Conservation (phyloP, 169 alveolate genomes). For the Theileria parva region DNA sequence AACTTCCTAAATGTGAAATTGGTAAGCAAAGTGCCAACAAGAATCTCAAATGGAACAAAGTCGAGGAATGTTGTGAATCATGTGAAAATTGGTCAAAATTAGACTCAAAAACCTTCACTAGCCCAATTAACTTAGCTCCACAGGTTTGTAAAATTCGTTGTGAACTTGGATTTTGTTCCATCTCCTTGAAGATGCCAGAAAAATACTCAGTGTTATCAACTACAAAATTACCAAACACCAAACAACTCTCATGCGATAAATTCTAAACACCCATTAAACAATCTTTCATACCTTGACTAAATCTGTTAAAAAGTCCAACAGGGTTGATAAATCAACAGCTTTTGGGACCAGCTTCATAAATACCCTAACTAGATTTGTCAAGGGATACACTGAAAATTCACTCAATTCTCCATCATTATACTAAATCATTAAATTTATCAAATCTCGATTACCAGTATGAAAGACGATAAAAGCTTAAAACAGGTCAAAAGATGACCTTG, state of each 20-base stretch:
- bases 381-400: slow-evolving; percentile 13
- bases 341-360: slow-evolving; percentile 45
- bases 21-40: slow-evolving; percentile 52
- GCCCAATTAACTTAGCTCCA: slow-evolving; percentile 64
- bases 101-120: slow-evolving; percentile 38
- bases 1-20: slow-evolving; percentile 59
- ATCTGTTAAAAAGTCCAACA: slow-evolving; percentile 55
- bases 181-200: neutral
- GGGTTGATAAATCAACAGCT: slow-evolving; percentile 45
- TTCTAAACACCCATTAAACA: slow-evolving; percentile 1
- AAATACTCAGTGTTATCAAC: slow-evolving; percentile 12
- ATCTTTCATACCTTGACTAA: slow-evolving; percentile 40
- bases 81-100: slow-evolving; percentile 4
- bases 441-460: slow-evolving; percentile 21
- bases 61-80: neutral
- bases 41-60: slow-evolving; percentile 38
- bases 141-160: slow-evolving; percentile 44
- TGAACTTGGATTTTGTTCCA: slow-evolving; percentile 13
- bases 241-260: slow-evolving; percentile 30
- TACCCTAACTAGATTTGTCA: slow-evolving; percentile 26
- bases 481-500: slow-evolving; percentile 65
- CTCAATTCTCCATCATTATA: neutral
- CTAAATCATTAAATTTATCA: neutral
- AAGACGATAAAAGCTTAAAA: slow-evolving; percentile 56
- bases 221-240: slow-evolving; percentile 32